phyloP scores from a whole-genome alignment of 75 land plant genomes.

The Cryptomeria japonica region DNA sequence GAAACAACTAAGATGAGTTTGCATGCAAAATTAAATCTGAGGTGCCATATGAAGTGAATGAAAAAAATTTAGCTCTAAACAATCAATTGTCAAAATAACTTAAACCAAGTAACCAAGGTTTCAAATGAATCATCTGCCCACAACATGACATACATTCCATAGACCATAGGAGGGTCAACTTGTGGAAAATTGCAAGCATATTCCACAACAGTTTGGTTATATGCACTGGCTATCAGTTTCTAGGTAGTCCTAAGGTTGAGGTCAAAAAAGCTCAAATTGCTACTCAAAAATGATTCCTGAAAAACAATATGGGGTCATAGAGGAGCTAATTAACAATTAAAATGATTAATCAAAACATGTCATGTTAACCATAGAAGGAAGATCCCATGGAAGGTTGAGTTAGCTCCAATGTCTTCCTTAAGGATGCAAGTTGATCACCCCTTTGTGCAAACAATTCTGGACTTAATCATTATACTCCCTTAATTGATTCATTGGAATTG shows the following conservation, averaged over 20 bases:
- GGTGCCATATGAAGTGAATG: neutral
- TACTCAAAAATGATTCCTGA: neutral
- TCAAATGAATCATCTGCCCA: neutral
- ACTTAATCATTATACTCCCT: neutral
- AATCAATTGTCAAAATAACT: neutral
- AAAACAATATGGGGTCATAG: neutral
- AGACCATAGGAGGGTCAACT: neutral
- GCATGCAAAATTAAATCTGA: neutral
- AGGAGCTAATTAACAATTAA: neutral
- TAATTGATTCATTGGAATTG: neutral
- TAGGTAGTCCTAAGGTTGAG: neutral
- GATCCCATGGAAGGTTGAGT: neutral
- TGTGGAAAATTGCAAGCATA: neutral
- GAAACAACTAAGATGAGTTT: too few species aligned
- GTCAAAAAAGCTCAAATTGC: neutral
- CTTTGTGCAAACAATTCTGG: neutral
- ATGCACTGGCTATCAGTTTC: neutral
- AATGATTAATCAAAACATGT: neutral
- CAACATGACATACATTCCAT: neutral
- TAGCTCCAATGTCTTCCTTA: neutral
- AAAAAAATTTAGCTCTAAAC: neutral
- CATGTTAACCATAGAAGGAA: neutral
- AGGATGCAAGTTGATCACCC: neutral
- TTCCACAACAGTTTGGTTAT: neutral
- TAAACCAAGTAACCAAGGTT: neutral